A percentile compares a stretch with the other conserved stretches of the same genome.
Conservation (phyloP, 1,139 yeast species). For the Debaryomyces fabryi region DNA sequence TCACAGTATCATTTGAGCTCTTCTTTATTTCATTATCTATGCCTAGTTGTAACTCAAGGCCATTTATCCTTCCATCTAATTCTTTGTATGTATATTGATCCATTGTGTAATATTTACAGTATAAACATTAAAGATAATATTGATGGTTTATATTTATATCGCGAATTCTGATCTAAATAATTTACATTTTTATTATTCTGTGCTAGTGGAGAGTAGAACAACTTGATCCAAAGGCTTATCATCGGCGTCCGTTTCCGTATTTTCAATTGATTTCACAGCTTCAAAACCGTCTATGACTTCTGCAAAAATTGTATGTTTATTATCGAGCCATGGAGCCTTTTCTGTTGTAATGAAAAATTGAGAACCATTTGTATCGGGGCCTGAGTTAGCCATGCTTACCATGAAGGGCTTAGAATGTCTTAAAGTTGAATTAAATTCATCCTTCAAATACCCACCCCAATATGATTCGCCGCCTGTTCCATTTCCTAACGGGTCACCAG, state of each 20-base stretch:
- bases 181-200: not conserved
- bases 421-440: constrained; percentile 43
- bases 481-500: constrained; percentile 54
- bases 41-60: constrained; percentile 13
- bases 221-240: constrained; percentile 24
- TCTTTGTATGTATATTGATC: constrained; percentile 10
- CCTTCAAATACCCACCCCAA: constrained; percentile 48
- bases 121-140: no score
- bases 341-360: constrained; percentile 38
- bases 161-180: constrained; percentile 1
- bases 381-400: constrained; percentile 49
- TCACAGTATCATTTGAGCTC: constrained; percentile 6
- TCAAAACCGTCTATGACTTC: constrained; percentile 32
- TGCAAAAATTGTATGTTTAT: constrained; percentile 36
- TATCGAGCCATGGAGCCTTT: constrained; percentile 28
- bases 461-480: constrained; percentile 53
- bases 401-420: constrained; percentile 44
- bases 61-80: constrained; percentile 9
- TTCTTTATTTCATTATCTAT: not conserved
- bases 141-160: not conserved
- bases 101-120: constrained; percentile 6
- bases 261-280: constrained; percentile 28
- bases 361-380: constrained; percentile 33
- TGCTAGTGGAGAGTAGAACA: constrained; percentile 11
- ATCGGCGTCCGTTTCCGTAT: constrained; percentile 23